Conservation (phyloP, 208 protist genomes). For the Naegleria gruberi region DNA sequence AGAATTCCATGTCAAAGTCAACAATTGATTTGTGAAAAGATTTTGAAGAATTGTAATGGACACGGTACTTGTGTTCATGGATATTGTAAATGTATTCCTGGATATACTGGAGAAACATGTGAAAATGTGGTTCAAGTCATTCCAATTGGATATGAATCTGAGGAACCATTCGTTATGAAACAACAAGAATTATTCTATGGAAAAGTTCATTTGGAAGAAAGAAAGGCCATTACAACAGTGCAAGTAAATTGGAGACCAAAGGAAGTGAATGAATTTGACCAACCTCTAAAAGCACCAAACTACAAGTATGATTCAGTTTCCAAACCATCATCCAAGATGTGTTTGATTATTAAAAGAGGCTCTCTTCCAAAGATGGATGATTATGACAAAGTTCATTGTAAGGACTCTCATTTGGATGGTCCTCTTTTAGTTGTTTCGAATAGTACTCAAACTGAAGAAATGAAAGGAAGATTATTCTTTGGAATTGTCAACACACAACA, state of each 20-base stretch:
- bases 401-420: not conserved
- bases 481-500: not conserved
- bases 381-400: not conserved
- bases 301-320: not conserved
- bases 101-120: not conserved
- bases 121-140: not conserved
- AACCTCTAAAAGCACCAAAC: not conserved
- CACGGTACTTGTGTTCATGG: not conserved
- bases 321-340: not conserved
- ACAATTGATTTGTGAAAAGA: not conserved
- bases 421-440: not conserved
- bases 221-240: not conserved
- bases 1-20: slow-evolving; percentile 1
- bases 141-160: not conserved
- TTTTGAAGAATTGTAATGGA: slow-evolving; percentile 13
- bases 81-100: not conserved
- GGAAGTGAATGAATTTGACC: not conserved
- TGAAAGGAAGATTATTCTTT: not conserved
- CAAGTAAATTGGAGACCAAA: not conserved
- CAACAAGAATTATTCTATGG: not conserved
- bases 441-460: not conserved
- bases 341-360: not conserved
- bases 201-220: not conserved
- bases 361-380: not conserved
- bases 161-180: not conserved